phyloP scores from a whole-genome alignment of 495 filamentous ascomycete species.

The Darksidea phi region DNA sequence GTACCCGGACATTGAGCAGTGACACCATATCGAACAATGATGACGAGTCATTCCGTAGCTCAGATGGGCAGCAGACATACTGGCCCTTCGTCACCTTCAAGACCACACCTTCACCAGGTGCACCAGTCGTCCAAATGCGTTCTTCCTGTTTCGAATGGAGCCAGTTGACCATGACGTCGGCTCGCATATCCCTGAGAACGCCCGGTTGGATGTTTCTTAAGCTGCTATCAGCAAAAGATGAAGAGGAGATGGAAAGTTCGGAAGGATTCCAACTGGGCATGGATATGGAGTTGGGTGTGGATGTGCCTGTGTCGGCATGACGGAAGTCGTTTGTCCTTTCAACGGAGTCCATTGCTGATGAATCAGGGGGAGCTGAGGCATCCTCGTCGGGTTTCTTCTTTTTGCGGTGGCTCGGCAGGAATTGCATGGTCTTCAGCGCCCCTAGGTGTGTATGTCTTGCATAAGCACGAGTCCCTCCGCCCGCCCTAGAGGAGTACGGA shows the following conservation, averaged over 20 bases:
- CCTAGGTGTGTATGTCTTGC: no score
- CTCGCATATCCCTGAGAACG: conserved; percentile 53
- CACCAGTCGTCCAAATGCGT: conserved; percentile 56
- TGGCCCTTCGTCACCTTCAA: conserved; percentile 55
- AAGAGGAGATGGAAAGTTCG: background rate
- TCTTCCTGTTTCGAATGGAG: conserved; percentile 61
- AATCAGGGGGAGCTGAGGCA: no score
- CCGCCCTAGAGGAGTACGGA: no score
- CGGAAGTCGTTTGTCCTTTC: no score
- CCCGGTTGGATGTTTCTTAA: conserved; percentile 46
- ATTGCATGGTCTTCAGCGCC: no score
- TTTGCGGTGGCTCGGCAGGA: no score
- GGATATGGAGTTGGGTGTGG: background rate
- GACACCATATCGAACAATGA: conserved; percentile 53
- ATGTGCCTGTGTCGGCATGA: no score
- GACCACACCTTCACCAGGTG: conserved; percentile 59
- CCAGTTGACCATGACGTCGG: conserved; percentile 61
- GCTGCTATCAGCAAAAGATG: conserved; percentile 45
- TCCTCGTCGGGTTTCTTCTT: no score
- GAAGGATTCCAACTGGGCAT: background rate
- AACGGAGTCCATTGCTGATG: no score
- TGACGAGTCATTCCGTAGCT: conserved; percentile 49
- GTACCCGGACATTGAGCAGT: conserved; percentile 57
- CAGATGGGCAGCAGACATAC: conserved; percentile 58
- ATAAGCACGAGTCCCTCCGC: no score